A percentile compares a stretch with the other conserved stretches of the same genome.
Evolutionary conservation across 140 eudicot genomes (phyloP).

Genomic region (Stevia rebaudiana): DNA sequence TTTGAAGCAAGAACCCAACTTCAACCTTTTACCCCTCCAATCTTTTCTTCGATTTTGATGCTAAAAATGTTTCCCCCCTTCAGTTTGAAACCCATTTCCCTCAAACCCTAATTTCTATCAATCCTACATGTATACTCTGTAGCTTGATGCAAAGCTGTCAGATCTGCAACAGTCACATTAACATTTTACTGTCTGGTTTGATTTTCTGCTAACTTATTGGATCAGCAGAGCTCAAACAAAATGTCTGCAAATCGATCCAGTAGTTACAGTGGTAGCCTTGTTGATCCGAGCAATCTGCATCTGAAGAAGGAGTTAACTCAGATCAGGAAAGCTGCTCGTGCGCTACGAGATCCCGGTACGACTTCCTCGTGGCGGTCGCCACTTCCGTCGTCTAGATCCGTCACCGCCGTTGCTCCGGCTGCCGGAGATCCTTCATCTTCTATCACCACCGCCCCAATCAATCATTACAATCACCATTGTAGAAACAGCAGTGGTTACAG

Average conservation of each 20-base stretch:
- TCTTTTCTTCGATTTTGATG: conserved; percentile 13
- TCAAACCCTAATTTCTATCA: conserved; percentile 28
- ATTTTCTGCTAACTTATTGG: conserved; percentile 1
- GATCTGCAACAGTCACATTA: conserved; percentile 24
- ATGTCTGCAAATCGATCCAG: conserved; percentile 46
- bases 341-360: conserved; percentile 84
- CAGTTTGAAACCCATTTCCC: conserved; percentile 28
- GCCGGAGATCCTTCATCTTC: conserved; percentile 22
- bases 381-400: conserved; percentile 60
- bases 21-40: conserved; percentile 14
- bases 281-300: conserved; percentile 94
- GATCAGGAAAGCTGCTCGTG: conserved; percentile 74
- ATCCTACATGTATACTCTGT: neutral
- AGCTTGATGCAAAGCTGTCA: conserved; percentile 20
- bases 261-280: conserved; percentile 36
- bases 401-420: conserved; percentile 21
- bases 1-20: conserved; percentile 27
- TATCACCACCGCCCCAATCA: conserved; percentile 12
- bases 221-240: neutral
- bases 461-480: conserved; percentile 34
- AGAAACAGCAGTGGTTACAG: conserved; percentile 5
- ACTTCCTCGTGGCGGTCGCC: conserved; percentile 90
- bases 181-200: neutral
- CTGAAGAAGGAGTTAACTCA: conserved; percentile 88
- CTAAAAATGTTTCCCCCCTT: conserved; percentile 24